A percentile compares a stretch with the other conserved stretches of the same genome.
Evolutionary conservation across 75 land plant species (phyloP).

Genomic region (Adiantum capillusveneris): DNA sequence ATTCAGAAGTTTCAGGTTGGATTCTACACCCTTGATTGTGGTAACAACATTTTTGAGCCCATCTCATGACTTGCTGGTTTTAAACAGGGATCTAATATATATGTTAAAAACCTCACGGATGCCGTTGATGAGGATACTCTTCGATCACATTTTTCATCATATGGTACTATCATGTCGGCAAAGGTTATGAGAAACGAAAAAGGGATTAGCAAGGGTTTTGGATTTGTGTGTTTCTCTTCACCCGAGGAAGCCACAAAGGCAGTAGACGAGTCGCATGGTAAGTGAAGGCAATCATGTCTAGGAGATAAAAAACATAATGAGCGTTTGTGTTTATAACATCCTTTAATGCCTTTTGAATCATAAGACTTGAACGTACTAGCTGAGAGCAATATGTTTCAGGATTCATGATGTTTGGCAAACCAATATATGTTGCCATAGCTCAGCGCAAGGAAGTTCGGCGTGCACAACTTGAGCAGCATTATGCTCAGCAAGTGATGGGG

Average conservation of each 20-base stretch:
- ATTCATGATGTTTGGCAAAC: constrained; percentile 48
- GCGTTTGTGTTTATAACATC: no score
- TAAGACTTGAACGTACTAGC: no score
- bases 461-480: constrained; percentile 53
- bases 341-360: no score
- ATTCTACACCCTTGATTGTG: background rate
- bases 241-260: constrained; percentile 66
- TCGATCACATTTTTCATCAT: constrained; percentile 31
- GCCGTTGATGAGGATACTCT: constrained; percentile 47
- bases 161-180: constrained; percentile 56
- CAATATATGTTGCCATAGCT: constrained; percentile 71
- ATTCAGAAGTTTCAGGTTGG: constrained; percentile 37
- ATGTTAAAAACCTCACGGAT: constrained; percentile 60
- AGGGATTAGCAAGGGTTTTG: constrained; percentile 63
- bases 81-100: constrained; percentile 52
- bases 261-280: constrained; percentile 40
- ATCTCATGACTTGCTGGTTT: no score
- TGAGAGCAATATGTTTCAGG: constrained; percentile 25
- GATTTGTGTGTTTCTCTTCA: constrained; percentile 62
- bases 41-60: no score
- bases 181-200: constrained; percentile 56
- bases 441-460: constrained; percentile 67
- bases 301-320: no score
- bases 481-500: constrained; percentile 29
- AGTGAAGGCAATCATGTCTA: no score